phyloP scores from a whole-genome alignment of 2,329 filamentous ascomycete species.

The Aspergillus udagawae region DNA sequence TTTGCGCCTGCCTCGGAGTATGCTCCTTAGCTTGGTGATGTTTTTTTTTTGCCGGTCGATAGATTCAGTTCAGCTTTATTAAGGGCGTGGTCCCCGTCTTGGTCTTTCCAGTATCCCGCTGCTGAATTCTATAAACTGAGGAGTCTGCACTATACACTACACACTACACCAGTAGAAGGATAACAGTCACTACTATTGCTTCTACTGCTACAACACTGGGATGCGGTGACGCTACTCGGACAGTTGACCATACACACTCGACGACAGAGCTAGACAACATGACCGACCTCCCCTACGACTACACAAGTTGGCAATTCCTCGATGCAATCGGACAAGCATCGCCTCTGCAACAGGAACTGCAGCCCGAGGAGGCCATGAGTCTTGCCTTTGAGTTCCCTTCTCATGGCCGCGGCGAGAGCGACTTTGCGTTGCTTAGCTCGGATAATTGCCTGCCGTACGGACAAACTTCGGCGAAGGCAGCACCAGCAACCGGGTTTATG shows the following conservation, averaged over 20 bases:
- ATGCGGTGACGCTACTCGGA: background rate
- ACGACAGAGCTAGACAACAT: background rate
- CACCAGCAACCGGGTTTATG: background rate
- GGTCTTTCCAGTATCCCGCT: background rate
- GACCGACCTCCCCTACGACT: constrained; percentile 8
- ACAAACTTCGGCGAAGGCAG: background rate
- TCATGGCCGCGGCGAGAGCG: background rate
- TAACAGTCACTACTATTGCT: no score
- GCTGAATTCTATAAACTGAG: background rate
- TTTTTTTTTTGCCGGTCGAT: background rate
- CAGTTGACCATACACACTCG: background rate
- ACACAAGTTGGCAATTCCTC: constrained; percentile 8
- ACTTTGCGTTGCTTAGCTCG: background rate
- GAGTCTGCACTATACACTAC: background rate
- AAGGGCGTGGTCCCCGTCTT: background rate
- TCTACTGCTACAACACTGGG: no score
- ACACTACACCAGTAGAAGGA: background rate
- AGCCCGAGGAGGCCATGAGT: background rate
- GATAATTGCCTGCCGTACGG: background rate
- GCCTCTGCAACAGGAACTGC: background rate
- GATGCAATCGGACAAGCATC: constrained; percentile 5
- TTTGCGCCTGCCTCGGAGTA: background rate
- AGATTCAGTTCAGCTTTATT: background rate
- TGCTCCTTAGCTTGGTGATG: no score
- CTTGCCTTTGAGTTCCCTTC: background rate